Evolutionary conservation across 164 flowering plant genomes (phyloP).

Genomic region (Sedum album): DNA sequence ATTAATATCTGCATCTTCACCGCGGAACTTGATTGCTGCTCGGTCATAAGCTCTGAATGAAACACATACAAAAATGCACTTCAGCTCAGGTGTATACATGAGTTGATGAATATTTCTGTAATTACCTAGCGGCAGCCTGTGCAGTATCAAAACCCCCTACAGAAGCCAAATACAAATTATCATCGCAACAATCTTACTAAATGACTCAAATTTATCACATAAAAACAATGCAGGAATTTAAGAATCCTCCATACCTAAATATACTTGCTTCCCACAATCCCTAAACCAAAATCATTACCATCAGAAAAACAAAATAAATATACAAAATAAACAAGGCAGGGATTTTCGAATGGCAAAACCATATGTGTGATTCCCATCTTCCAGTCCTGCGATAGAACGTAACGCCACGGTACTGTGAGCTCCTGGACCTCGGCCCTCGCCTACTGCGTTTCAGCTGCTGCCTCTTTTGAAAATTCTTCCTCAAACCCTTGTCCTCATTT

Average conservation of each 20-base stretch:
- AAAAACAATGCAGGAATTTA: not conserved
- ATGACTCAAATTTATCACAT: not conserved
- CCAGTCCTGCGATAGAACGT: constrained; percentile 46
- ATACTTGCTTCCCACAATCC: constrained; percentile 88
- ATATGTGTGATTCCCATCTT: constrained; percentile 58
- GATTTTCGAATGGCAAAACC: constrained; percentile 29
- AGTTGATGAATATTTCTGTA: too few species aligned
- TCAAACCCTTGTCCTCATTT: not conserved
- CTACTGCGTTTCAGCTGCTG: constrained; percentile 32
- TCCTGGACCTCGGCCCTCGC: constrained; percentile 47
- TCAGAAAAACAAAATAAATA: constrained; percentile 4
- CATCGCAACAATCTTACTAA: not conserved
- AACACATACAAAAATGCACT: not conserved
- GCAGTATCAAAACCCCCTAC: constrained; percentile 86
- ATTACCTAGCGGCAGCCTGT: constrained; percentile 57
- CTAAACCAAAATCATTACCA: constrained; percentile 20
- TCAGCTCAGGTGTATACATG: too few species aligned
- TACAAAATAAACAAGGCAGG: too few species aligned
- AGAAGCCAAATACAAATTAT: constrained; percentile 10
- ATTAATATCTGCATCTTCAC: too few species aligned
- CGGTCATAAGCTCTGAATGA: too few species aligned
- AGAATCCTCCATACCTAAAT: constrained; percentile 42
- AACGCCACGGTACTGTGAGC: constrained; percentile 53
- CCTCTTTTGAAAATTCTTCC: constrained; percentile 9
- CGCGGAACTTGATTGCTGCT: too few species aligned